Conservation (phyloP, 2,329 filamentous ascomycete species). For the Aspergillus piperis region DNA sequence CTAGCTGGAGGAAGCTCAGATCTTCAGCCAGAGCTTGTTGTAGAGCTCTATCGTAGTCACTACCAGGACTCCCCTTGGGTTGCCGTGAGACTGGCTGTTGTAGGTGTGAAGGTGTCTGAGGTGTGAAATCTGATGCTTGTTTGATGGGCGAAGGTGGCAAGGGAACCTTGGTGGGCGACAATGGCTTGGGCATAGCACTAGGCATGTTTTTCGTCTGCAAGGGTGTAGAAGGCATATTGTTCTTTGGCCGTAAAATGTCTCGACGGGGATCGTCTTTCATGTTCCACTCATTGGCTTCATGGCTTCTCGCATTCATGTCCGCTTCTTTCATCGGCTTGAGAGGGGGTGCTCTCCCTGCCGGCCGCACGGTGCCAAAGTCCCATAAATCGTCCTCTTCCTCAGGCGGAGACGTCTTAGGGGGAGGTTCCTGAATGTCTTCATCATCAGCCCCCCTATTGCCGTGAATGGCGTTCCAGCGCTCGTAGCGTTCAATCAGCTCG, state of each 20-base stretch:
- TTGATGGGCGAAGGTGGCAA: constrained; percentile 63
- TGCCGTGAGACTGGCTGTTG: constrained; percentile 41
- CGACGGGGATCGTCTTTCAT: constrained; percentile 28
- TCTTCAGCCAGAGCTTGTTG: constrained; percentile 46
- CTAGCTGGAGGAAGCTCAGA: constrained; percentile 43
- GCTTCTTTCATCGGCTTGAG: constrained; percentile 77
- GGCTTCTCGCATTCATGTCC: constrained; percentile 72
- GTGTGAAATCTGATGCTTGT: constrained; percentile 49
- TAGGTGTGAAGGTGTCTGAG: constrained; percentile 51
- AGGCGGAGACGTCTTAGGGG: constrained; percentile 41
- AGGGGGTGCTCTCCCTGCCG: constrained; percentile 68
- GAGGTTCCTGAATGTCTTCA: constrained; percentile 49
- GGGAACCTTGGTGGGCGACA: constrained; percentile 60
- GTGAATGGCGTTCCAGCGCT: constrained; percentile 80
- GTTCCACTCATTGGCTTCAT: constrained; percentile 40
- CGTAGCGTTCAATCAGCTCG: constrained; percentile 88
- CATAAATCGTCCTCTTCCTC: constrained; percentile 78
- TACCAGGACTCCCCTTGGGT: constrained; percentile 39
- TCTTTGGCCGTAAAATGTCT: constrained; percentile 28
- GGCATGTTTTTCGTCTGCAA: constrained; percentile 53
- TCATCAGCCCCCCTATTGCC: constrained; percentile 69
- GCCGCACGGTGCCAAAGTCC: constrained; percentile 95
- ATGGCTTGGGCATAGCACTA: constrained; percentile 38
- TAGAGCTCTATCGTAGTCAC: constrained; percentile 44
- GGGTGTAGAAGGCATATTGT: constrained; percentile 60